Conservation (phyloP, 345 rosid genomes). For the Populus davidiana region DNA sequence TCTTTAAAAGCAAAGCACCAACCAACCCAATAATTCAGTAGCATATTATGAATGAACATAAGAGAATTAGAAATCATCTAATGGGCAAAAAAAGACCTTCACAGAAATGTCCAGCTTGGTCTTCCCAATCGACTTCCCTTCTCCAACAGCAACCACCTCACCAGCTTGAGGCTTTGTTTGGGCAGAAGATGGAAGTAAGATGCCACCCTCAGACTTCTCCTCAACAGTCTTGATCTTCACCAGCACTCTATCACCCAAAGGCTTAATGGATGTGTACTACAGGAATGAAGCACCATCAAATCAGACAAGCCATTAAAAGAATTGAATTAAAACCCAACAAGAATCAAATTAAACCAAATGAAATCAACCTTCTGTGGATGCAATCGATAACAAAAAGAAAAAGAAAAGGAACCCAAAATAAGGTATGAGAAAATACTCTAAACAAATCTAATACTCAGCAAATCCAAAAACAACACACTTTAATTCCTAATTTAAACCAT, state of each 20-base stretch:
- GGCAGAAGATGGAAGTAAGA: constrained; percentile 76
- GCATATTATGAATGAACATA: background rate
- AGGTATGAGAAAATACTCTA: background rate
- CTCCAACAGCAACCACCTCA: constrained; percentile 88
- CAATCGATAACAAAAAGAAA: background rate
- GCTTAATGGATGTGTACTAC: constrained; percentile 78
- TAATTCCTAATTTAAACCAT: background rate
- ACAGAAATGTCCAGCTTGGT: constrained; percentile 48
- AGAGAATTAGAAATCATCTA: background rate
- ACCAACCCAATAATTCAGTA: background rate
- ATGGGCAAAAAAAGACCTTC: constrained; percentile 34
- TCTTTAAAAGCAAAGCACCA: constrained; percentile 34
- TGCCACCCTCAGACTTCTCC: constrained; percentile 81
- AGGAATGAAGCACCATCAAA: background rate
- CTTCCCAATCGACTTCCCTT: constrained; percentile 72
- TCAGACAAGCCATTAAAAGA: background rate
- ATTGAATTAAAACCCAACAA: background rate
- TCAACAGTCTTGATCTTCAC: constrained; percentile 77
- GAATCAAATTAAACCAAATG: background rate
- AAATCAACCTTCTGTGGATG: background rate
- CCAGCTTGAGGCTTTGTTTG: constrained; percentile 90
- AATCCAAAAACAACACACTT: background rate
- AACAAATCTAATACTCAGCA: background rate
- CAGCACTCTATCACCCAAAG: constrained; percentile 85
- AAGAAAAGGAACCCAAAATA: background rate